Evolutionary conservation across 805 yeast species (phyloP).

Genomic region (Saccharomycopsis sp.): DNA sequence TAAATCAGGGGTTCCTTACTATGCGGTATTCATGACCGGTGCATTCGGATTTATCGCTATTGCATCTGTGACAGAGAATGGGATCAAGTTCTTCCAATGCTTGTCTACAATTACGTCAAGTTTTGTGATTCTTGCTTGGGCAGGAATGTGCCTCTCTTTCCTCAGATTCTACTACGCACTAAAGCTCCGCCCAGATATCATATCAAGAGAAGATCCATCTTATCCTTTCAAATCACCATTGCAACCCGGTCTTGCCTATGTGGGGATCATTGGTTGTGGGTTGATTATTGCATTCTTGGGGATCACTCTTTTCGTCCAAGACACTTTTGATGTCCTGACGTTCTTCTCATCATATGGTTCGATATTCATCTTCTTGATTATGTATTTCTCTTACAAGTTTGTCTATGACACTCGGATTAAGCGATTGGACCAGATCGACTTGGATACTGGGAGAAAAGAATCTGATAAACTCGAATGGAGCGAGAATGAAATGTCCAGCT

Average conservation of each 20-base stretch:
- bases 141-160: constrained; percentile 60
- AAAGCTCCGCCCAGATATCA: constrained; percentile 54
- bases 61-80: constrained; percentile 49
- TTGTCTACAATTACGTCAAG: constrained; percentile 64
- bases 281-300: constrained; percentile 53
- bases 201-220: constrained; percentile 52
- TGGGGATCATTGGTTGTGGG: constrained; percentile 51
- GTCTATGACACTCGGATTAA: constrained; percentile 57
- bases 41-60: constrained; percentile 55
- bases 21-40: constrained; percentile 58
- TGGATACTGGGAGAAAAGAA: constrained; percentile 80
- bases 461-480: constrained; percentile 78
- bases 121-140: constrained; percentile 75
- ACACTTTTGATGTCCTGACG: constrained; percentile 51
- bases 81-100: constrained; percentile 60
- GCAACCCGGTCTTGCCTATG: constrained; percentile 61
- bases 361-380: constrained; percentile 41
- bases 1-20: constrained; percentile 62
- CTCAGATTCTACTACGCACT: constrained; percentile 60
- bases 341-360: constrained; percentile 65
- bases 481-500: constrained; percentile 35
- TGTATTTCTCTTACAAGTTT: constrained; percentile 49
- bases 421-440: constrained; percentile 66
- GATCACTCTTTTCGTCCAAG: constrained; percentile 49
- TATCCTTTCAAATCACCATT: constrained; percentile 66